Conservation (phyloP, 306 rosid genomes). For the Mimosa bimucronata region DNA sequence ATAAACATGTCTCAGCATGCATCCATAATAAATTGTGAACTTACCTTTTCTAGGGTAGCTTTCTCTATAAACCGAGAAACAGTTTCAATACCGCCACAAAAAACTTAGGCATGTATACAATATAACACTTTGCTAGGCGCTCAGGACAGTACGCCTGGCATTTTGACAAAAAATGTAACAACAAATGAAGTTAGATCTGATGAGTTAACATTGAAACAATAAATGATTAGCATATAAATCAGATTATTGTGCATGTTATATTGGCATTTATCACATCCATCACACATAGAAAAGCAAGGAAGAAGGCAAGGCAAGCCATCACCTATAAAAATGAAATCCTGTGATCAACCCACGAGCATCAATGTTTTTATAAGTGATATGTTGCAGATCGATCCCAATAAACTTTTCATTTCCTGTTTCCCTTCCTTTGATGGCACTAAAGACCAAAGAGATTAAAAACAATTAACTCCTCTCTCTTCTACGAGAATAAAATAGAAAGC, state of each 20-base stretch:
- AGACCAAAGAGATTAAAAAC: conserved; percentile 22
- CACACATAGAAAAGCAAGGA: background rate
- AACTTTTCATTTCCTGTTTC: conserved; percentile 85
- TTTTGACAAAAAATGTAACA: background rate
- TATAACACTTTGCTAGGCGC: conserved; percentile 72
- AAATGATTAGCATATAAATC: background rate
- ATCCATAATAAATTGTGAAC: background rate
- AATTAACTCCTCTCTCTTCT: background rate
- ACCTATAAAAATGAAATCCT: conserved; percentile 94
- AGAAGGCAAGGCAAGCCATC: conserved; percentile 37
- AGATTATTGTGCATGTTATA: background rate
- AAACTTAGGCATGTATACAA: conserved; percentile 85
- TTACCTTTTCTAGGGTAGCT: conserved; percentile 87
- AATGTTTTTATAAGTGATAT: conserved; percentile 63
- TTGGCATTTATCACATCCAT: background rate
- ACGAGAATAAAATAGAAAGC: conserved; percentile 18
- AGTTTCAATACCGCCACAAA: conserved; percentile 89
- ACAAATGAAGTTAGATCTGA: background rate
- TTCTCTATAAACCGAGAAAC: conserved; percentile 89
- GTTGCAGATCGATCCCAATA: conserved; percentile 79
- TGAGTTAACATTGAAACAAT: background rate
- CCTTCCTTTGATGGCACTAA: conserved; percentile 71
- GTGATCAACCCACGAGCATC: conserved; percentile 87
- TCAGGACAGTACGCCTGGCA: conserved; percentile 92
- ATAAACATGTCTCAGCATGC: background rate